Evolutionary conservation across 257 asterid species (phyloP).

Genomic region (Eustoma russellianum): DNA sequence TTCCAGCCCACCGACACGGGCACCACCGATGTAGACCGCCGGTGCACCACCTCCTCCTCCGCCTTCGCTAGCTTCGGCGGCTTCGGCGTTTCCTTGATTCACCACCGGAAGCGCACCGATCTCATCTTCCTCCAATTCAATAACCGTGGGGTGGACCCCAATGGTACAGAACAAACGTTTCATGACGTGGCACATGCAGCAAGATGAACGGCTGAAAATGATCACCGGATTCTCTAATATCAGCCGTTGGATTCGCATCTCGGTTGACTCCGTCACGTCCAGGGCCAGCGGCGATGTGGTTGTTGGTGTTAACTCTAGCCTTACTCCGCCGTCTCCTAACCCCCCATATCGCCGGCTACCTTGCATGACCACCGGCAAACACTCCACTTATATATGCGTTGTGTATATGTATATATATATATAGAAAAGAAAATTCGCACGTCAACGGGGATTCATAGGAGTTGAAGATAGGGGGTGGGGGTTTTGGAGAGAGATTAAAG

Average conservation of each 20-base stretch:
- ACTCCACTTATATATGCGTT: neutral
- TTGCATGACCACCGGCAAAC: slow-evolving; percentile 34
- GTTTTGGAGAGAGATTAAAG: neutral
- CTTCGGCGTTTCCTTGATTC: too few relatives aligned
- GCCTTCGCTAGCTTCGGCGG: neutral
- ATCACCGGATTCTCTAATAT: slow-evolving; percentile 75
- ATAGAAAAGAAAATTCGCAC: neutral
- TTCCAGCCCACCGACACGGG: slow-evolving; percentile 78
- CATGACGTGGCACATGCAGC: slow-evolving; percentile 98
- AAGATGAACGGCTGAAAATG: slow-evolving; percentile 74
- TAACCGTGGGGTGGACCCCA: slow-evolving; percentile 87
- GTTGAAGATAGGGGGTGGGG: neutral
- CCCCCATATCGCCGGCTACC: slow-evolving; percentile 30
- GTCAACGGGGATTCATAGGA: slow-evolving; percentile 8
- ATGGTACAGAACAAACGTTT: slow-evolving; percentile 52
- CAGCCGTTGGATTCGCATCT: slow-evolving; percentile 76
- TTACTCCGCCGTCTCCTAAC: slow-evolving; percentile 45
- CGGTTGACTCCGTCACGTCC: slow-evolving; percentile 57
- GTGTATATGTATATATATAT: too few relatives aligned
- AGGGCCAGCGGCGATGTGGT: slow-evolving; percentile 58
- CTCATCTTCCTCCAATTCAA: slow-evolving; percentile 83
- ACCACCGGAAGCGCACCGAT: slow-evolving; percentile 33
- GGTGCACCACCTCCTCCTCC: slow-evolving; percentile 31
- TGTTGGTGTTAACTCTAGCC: slow-evolving; percentile 53
- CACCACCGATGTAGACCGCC: slow-evolving; percentile 74